phyloP scores from a whole-genome alignment of 2,329 filamentous ascomycete species.

The Aureobasidium musti region DNA sequence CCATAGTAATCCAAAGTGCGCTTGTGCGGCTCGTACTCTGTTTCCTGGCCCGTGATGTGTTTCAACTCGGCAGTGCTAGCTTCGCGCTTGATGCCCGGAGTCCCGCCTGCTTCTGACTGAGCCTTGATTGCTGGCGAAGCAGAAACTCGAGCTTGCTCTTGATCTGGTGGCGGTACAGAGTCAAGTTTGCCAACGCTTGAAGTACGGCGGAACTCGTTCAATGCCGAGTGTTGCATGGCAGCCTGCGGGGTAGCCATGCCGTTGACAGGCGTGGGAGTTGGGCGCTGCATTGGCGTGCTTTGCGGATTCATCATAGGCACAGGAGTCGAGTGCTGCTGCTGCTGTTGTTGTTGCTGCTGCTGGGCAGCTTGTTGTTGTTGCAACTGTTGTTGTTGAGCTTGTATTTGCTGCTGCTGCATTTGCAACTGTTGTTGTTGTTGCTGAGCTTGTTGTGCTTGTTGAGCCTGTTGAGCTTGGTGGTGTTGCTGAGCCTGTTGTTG shows the following conservation, averaged over 20 bases:
- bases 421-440: constrained; percentile 28
- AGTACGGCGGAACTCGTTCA: constrained; percentile 40
- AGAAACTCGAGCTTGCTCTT: constrained; percentile 18
- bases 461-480: constrained; percentile 23
- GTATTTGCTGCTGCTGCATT: constrained; percentile 33
- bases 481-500: constrained; percentile 32
- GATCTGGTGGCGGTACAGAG: constrained; percentile 24
- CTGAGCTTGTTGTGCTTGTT: constrained; percentile 13
- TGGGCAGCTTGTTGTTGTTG: constrained; percentile 7
- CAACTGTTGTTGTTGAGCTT: constrained; percentile 15
- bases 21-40: constrained; percentile 30
- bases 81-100: constrained; percentile 31
- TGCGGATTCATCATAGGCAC: constrained; percentile 34
- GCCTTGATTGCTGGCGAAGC: constrained; percentile 29
- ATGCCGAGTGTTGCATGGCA: constrained; percentile 42
- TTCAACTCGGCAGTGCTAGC: constrained; percentile 24
- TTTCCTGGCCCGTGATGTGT: constrained; percentile 23
- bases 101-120: constrained; percentile 27
- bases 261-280: constrained; percentile 34
- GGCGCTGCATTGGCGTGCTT: constrained; percentile 48
- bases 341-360: constrained; percentile 25
- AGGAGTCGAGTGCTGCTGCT: constrained; percentile 15
- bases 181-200: constrained; percentile 31
- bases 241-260: constrained; percentile 46
- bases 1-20: constrained; percentile 53